Conservation (phyloP, 2,329 filamentous ascomycete species). For the Cytospora leucostoma region DNA sequence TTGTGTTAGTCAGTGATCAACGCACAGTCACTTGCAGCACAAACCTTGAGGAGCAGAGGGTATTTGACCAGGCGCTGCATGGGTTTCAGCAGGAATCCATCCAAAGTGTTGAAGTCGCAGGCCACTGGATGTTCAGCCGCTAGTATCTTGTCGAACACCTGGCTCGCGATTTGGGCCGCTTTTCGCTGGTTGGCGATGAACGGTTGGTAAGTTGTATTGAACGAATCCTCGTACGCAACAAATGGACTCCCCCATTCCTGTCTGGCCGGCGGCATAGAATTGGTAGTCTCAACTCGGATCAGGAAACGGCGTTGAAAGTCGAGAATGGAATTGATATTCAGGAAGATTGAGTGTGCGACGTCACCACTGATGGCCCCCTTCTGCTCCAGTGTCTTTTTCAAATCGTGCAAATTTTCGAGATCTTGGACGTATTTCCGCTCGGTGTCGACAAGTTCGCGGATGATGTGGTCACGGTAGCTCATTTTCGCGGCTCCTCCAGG, state of each 20-base stretch:
- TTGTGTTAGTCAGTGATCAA: slow-evolving; percentile 33
- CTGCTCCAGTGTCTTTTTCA: slow-evolving; percentile 88
- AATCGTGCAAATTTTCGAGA: slow-evolving; percentile 86
- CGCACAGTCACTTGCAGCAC: slow-evolving; percentile 30
- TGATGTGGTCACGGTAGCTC: slow-evolving; percentile 79
- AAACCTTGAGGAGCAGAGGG: slow-evolving; percentile 81
- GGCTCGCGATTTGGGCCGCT: slow-evolving; percentile 80
- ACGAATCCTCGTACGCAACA: slow-evolving; percentile 78
- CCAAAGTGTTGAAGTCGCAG: slow-evolving; percentile 81
- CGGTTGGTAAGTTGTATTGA: slow-evolving; percentile 83
- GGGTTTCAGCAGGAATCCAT: slow-evolving; percentile 92
- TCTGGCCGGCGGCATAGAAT: slow-evolving; percentile 71
- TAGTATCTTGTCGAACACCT: slow-evolving; percentile 84
- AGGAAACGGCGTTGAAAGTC: slow-evolving; percentile 95
- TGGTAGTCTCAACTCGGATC: slow-evolving; percentile 94
- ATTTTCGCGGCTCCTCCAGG: slow-evolving; percentile 63
- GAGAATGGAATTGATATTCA: slow-evolving; percentile 91
- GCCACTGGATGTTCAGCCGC: slow-evolving; percentile 77
- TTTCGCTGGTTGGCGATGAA: slow-evolving; percentile 97
- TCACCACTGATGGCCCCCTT: slow-evolving; percentile 87
- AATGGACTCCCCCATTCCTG: slow-evolving; percentile 98
- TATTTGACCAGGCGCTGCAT: slow-evolving; percentile 97
- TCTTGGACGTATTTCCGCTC: slow-evolving; percentile 98
- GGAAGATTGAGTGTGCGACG: slow-evolving; percentile 88
- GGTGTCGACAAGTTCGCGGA: slow-evolving; percentile 89